Base-by-base conservation (phyloP, 176 grass and related monocot species). In the Tillandsia fasciculata region DNA sequence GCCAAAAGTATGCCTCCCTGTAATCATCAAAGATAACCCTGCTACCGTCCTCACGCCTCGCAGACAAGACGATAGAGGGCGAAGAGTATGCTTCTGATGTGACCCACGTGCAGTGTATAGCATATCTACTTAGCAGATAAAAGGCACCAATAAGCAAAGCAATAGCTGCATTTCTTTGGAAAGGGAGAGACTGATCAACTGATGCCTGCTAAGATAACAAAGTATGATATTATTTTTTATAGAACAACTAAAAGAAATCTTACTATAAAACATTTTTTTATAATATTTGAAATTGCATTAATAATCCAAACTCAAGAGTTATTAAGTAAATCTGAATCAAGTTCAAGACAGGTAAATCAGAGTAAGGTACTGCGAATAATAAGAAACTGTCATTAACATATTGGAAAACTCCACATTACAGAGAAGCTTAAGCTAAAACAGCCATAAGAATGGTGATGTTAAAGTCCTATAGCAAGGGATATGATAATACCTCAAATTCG, bases 11-110 rank as follows among this genome's bases (percentile, higher is more conserved):
- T 64, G 95, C 95, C 79, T 99, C 95, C 33, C 95, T 86, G 53
- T 99, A 99, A 76, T 99, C 95, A 79, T 99, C 95, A 80, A 99
- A 99, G 63, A 99, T 99, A 12, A 99, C 90, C 61, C 95, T 93
- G 33, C 87, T 84, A 51, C 89, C 89, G 67, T 86, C 79, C 71
- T 85, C 83, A 63, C 95, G 84, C 63, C 90, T 84, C 51, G 95
- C 95, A 6, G 95, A 78, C 66, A 99, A 82, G 81, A 99, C 95
- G 49, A 99, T 99, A 17, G 94, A 99, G 50, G 95, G 95, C 65
- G 95, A 99, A 75, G 95, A 99, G 72, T 99, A 99, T 47, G 95
- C 95, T 69, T 99, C 95, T 57, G 90, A 99, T 70, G 95, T 93
- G 65, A 99, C 95, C 95, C 95, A 99, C 70, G 90, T 99, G 78